Evolutionary conservation across 2,329 filamentous ascomycete species (phyloP).

Genomic region (Neofusicoccum cordaticola): DNA sequence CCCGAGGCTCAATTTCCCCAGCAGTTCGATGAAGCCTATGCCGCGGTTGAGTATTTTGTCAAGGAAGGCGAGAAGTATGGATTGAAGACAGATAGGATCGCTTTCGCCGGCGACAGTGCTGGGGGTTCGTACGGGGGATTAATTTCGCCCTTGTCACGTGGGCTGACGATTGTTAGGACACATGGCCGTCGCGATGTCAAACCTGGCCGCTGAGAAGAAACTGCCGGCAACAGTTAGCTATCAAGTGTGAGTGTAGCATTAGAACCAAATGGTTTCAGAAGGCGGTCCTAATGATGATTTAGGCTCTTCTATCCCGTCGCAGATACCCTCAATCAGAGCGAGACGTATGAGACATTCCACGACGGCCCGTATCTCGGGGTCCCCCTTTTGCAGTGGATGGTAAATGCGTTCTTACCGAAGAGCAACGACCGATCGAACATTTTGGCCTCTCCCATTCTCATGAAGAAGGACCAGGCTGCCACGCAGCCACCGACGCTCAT

Average conservation of each 20-base stretch:
- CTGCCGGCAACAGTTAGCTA: not conserved
- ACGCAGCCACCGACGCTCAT: slow-evolving; percentile 2
- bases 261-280: not conserved
- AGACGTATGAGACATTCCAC: not conserved
- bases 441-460: not conserved
- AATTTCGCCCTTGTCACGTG: not conserved
- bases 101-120: not conserved
- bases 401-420: slow-evolving; percentile 6
- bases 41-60: not conserved
- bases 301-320: slow-evolving; percentile 7
- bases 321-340: not conserved
- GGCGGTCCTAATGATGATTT: not conserved
- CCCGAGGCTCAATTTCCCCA: slow-evolving; percentile 3
- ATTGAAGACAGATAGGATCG: not conserved
- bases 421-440: not conserved
- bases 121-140: not conserved
- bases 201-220: not conserved
- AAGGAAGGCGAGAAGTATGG: not conserved
- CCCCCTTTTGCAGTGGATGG: slow-evolving; percentile 3
- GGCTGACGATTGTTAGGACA: not conserved
- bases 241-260: not conserved
- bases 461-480: slow-evolving; percentile 3
- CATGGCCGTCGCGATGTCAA: not conserved
- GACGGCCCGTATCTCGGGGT: not conserved
- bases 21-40: slow-evolving; percentile 1